Base-by-base conservation (phyloP, 441 rosid species). In the Cnidoscolus chayamansa region DNA sequence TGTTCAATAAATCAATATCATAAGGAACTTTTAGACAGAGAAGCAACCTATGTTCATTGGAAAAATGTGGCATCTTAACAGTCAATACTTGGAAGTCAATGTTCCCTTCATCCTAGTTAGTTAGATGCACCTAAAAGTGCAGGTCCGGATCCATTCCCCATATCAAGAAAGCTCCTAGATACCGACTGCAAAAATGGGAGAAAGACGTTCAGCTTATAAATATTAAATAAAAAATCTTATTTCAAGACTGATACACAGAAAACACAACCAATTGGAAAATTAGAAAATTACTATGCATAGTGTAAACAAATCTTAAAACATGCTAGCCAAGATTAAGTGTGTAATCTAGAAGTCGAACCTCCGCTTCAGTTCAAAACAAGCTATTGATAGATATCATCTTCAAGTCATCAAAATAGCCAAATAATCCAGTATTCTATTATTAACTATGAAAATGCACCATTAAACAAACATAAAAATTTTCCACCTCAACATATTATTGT, bases 111-210 rank as follows among this genome's bases (percentile, higher is more conserved):
- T 71, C 73, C 73, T 82, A 25, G 25, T 25, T 35, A 83, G 60
- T 70, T 68, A 68, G 88, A 72, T 55, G 79, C 81, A 68, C 81
- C 79, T 67, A 90, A 77, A 65, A 85, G 79, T 49, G 83, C 83
- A 70, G 82, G 78, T 83, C 80, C 92, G 6, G 87, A 70, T 40
- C 87, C 82, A 79, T 78, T 85, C 19, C 84, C 87, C 0, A 74
- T 83, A 12, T 87, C 95, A 67, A 89, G 95, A 77, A 87, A 88
- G 82, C 81, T 78, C 81, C 85, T 84, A 65, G 90, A 82, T 67
- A 82, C 79, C 15, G 87, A 81, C 98, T 89, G 88, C 63, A 82
- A 78, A 76, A 68, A 30, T 63, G 57, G 16, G 47, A 70, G 50
- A 73, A 58, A 74, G 63, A 80, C 70, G 69, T 25, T 74, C 4